Evolutionary conservation across 257 asterid species (phyloP), one percentile per base, ranked within the genome.

Genomic region (Scutellaria barbata): DNA sequence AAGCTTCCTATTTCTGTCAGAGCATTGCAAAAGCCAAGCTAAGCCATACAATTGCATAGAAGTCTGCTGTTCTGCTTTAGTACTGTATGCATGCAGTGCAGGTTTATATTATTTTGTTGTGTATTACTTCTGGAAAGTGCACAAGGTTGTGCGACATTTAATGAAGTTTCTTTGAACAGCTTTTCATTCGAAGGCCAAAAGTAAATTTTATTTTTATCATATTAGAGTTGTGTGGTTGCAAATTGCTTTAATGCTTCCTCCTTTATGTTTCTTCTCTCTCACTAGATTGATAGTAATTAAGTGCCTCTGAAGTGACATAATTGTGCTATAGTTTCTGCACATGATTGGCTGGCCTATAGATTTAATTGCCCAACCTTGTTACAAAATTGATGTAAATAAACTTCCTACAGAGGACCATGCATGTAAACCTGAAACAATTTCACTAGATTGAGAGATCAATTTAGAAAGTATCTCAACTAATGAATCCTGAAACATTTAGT

Each of bases 401-500:
- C 22, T 11, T 22, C 8, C 25, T 20, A 25, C 17, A 35, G 20
- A 35, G 66, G 8, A 5, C 13, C 4, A 6, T 63, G 40, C 13
- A 22, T 45, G 55, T 40, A 12, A 68, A 18, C 64, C 33, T n/a
- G n/a, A n/a, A n/a, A n/a, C n/a, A n/a, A n/a, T n/a, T n/a, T n/a
- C n/a, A n/a, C n/a, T n/a, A n/a, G n/a, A n/a, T 16, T 14, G 47
- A 9, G 51, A 46, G 59, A 11, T 11, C 57, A 47, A 13, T 30
- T 30, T 8, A 55, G 10, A 8, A 20, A 20, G 56, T 54, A 39
- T 35, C 40, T 18, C 45, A 42, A 10, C 0, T 41, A 41, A 33
- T 73, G 48, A 63, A 64, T 54, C n/a, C 13, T 22, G 35, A 63
- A 62, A 39, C 6, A 50, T 10, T 50, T 66, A 52, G 47, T 42